These are phyloP conservation scores for Cladosporium austrohemisphaericum DNA, from an alignment of 2,329 filamentous ascomycete genomes.

Conservation along the genomic window DNA sequence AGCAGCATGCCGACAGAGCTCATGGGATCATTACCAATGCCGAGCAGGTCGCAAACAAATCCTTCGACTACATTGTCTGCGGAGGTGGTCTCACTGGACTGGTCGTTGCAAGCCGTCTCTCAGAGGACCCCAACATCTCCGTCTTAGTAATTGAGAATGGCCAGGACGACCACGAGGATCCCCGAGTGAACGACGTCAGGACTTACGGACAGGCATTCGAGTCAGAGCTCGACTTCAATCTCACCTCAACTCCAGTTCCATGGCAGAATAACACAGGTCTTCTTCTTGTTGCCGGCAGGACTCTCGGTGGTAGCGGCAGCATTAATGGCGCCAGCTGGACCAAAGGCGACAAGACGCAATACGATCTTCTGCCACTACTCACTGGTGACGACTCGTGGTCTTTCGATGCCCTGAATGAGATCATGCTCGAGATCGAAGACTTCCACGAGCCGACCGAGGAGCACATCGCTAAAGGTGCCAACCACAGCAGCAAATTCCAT, in stretches of 20 bases:
- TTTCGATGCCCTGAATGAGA: constrained; percentile 24
- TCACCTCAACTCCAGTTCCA: constrained; percentile 22
- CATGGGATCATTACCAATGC: constrained; percentile 8
- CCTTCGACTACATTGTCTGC: constrained; percentile 26
- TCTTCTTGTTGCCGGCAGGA: constrained; percentile 26
- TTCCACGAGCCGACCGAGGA: constrained; percentile 22
- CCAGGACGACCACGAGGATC: constrained; percentile 18
- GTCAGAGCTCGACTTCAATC: constrained; percentile 22
- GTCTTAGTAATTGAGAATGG: constrained; percentile 32
- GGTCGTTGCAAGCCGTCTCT: constrained; percentile 25
- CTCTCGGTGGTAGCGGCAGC: constrained; percentile 25
- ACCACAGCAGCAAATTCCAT: constrained; percentile 18
- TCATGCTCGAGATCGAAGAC: constrained; percentile 26
- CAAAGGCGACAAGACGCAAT: constrained; percentile 28
- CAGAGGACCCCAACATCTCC: constrained; percentile 21
- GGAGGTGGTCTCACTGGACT: constrained; percentile 28
- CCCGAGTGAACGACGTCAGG: constrained; percentile 23
- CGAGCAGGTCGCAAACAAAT: neutral
- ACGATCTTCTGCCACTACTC: constrained; percentile 28
- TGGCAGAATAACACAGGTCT: constrained; percentile 22
- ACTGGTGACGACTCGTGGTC: constrained; percentile 27
- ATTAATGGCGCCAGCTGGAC: constrained; percentile 30
- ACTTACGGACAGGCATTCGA: constrained; percentile 25
- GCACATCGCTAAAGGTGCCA: constrained; percentile 22
- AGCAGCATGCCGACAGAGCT: constrained; percentile 4